These are phyloP conservation scores for Lasiodiplodia hormozganensis DNA, from an alignment of 2,329 filamentous ascomycete species.

Conservation along the genomic window DNA sequence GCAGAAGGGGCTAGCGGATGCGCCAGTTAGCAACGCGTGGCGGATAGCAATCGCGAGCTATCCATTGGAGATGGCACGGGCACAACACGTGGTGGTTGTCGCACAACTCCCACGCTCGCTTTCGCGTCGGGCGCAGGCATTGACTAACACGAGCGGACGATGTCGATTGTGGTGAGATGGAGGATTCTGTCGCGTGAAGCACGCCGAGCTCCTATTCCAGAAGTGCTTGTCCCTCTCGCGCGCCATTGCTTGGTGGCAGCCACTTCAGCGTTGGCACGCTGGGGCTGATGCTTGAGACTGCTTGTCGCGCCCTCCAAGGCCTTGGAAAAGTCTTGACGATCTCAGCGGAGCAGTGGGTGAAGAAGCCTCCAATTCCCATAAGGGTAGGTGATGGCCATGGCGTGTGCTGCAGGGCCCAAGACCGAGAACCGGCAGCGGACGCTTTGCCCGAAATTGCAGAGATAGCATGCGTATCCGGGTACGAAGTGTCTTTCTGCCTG, in stretches of 20 bases:
- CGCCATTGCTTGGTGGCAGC: neutral
- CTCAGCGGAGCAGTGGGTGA: neutral
- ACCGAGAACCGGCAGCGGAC: neutral
- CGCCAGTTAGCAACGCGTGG: neutral
- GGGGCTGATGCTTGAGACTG: slow-evolving; percentile 4
- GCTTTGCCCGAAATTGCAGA: neutral
- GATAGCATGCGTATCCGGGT: neutral
- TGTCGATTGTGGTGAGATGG: neutral
- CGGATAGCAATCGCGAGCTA: neutral
- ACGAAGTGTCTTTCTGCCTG: neutral
- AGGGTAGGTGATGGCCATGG: neutral
- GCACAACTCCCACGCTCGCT: slow-evolving; percentile 1
- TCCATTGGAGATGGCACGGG: neutral
- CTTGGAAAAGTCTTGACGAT: slow-evolving; percentile 13
- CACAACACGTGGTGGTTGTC: slow-evolving; percentile 2
- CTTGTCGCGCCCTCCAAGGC: neutral
- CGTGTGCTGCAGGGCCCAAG: neutral
- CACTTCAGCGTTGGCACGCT: slow-evolving; percentile 3
- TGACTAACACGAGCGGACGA: neutral
- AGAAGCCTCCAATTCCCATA: neutral
- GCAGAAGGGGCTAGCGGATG: neutral
- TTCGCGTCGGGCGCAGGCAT: neutral
- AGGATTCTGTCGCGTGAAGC: slow-evolving; percentile 1
- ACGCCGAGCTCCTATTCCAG: neutral
- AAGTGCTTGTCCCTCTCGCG: neutral